phyloP scores from a whole-genome alignment of 1,284 basidiomycete species.

The Microbotryum saponariae region DNA sequence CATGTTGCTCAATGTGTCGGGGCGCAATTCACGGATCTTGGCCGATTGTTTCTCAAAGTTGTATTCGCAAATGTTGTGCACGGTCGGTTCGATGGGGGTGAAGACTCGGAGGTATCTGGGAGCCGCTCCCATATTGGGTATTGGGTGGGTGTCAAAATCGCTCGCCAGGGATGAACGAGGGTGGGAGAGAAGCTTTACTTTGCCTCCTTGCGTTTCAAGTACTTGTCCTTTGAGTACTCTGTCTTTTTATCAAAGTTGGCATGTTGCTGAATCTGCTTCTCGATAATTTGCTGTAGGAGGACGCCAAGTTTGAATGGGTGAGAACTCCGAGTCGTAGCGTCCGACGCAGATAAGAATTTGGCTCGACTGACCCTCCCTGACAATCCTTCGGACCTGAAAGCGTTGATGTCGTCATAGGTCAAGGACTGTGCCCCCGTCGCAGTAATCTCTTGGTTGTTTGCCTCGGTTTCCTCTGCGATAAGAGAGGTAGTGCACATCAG shows the following conservation, averaged over 20 bases:
- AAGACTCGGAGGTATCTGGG: constrained; percentile 78
- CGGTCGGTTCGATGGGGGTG: constrained; percentile 76
- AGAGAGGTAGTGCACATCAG: no score
- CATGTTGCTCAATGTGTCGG: constrained; percentile 82
- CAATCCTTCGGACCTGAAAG: constrained; percentile 64
- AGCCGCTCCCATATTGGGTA: constrained; percentile 5
- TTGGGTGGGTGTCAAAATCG: neutral
- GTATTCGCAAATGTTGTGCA: constrained; percentile 80
- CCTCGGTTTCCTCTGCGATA: constrained; percentile 78
- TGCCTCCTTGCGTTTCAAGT: constrained; percentile 85
- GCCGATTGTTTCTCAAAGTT: constrained; percentile 68
- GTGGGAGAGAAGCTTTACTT: constrained; percentile 51
- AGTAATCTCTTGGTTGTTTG: constrained; percentile 78
- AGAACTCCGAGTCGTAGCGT: no score
- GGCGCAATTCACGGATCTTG: constrained; percentile 73
- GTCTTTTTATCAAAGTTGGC: constrained; percentile 84
- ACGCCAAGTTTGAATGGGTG: neutral
- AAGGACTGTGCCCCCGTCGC: constrained; percentile 62
- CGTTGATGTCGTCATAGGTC: constrained; percentile 69
- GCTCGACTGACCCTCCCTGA: constrained; percentile 56
- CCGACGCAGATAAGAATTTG: no score
- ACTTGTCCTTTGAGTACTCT: constrained; percentile 95
- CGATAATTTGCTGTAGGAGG: constrained; percentile 75
- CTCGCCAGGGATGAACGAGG: no score
- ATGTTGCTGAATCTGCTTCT: constrained; percentile 82